These are phyloP conservation scores for Yamadazyma akitaensis DNA, from an alignment of 805 yeast species.

Conservation along the genomic window DNA sequence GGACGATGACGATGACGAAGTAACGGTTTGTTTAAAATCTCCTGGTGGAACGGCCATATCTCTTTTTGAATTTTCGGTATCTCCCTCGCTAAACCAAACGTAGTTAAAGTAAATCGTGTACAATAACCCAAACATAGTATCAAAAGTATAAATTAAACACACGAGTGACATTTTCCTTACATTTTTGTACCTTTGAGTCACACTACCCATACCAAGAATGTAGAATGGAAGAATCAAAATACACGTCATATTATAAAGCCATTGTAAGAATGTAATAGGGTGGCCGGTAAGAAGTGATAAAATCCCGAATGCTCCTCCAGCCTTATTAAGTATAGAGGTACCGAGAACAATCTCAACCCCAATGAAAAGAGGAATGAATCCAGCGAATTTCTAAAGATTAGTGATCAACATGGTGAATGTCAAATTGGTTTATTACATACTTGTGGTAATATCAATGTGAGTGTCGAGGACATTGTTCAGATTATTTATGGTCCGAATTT, in stretches of 20 bases:
- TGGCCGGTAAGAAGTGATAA: constrained; percentile 87
- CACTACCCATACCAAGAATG: constrained; percentile 49
- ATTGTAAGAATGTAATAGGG: constrained; percentile 76
- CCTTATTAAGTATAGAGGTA: constrained; percentile 77
- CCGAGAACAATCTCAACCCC: constrained; percentile 84
- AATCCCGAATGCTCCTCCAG: constrained; percentile 85
- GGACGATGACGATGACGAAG: constrained; percentile 14
- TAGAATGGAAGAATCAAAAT: constrained; percentile 62
- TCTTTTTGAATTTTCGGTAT: constrained; percentile 17
- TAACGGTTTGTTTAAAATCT: not conserved
- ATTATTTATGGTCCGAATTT: not conserved
- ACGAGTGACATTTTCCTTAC: constrained; percentile 62
- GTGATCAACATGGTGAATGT: not conserved
- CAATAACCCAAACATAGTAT: constrained; percentile 61
- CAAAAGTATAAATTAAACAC: constrained; percentile 59
- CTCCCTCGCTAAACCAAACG: constrained; percentile 66
- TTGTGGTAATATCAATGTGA: constrained; percentile 16
- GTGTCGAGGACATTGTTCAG: not conserved
- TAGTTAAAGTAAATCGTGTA: constrained; percentile 73
- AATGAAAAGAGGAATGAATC: constrained; percentile 69
- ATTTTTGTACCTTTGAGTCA: constrained; percentile 44
- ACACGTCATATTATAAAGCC: constrained; percentile 72
- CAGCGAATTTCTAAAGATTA: constrained; percentile 53
- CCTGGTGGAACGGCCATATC: constrained; percentile 7
- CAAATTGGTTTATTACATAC: not conserved